phyloP scores from a whole-genome alignment of 768 basidiomycete genomes.

The Ramaria rubella region DNA sequence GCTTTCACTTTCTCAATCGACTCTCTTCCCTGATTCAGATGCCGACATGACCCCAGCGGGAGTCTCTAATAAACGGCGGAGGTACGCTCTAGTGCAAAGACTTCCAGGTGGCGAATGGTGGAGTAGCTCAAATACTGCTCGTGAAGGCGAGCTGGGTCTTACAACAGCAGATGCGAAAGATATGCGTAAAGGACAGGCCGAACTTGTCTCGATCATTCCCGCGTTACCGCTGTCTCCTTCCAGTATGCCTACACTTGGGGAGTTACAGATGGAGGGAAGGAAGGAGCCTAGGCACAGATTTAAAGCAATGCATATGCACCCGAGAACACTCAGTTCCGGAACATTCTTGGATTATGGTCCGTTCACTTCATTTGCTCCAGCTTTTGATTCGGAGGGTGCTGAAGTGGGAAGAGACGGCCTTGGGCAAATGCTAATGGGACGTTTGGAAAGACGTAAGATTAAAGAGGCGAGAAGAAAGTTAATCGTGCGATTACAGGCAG shows the following conservation, averaged over 20 bases:
- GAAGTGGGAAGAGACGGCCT: conserved; percentile 58
- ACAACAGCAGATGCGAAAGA: conserved; percentile 39
- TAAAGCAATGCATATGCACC: conserved; percentile 32
- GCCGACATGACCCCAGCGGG: conserved; percentile 25
- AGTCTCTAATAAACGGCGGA: conserved; percentile 29
- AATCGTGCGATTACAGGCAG: conserved; percentile 18
- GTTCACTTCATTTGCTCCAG: conserved; percentile 69
- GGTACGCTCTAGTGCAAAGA: conserved; percentile 74
- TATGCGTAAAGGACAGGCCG: conserved; percentile 59
- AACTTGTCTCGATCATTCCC: conserved; percentile 69
- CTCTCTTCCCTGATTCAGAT: conserved; percentile 20
- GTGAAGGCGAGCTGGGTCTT: conserved; percentile 16
- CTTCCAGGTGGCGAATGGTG: conserved; percentile 74
- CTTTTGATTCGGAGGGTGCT: conserved; percentile 71
- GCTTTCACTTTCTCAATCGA: conserved; percentile 14
- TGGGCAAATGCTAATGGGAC: conserved; percentile 50
- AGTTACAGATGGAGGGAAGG: conserved; percentile 23
- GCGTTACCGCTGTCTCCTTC: conserved; percentile 36
- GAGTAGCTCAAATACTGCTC: conserved; percentile 52
- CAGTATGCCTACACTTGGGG: conserved; percentile 45
- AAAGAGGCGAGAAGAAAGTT: conserved; percentile 24
- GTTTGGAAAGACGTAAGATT: conserved; percentile 37
- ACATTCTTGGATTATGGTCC: conserved; percentile 75
- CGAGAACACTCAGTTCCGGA: conserved; percentile 56
- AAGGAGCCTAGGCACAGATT: conserved; percentile 36